These are phyloP conservation scores for Liquidambar formosana DNA, from an alignment of 164 flowering plant species.

Conservation along the genomic window DNA sequence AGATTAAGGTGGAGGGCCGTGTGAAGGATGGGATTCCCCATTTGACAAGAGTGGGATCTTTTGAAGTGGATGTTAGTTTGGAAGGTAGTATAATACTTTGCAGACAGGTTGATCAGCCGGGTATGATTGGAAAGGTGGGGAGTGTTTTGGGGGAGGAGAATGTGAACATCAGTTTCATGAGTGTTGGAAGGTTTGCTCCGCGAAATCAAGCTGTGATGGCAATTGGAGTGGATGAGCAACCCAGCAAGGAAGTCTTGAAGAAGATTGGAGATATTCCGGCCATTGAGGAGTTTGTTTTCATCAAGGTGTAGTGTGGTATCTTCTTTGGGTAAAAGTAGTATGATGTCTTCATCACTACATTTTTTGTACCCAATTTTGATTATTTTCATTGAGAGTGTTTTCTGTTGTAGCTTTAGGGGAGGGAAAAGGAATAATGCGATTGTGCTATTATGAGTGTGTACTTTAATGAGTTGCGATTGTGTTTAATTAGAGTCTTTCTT, in stretches of 20 bases:
- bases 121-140: conserved; percentile 84
- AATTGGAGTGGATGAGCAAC: conserved; percentile 82
- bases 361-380: conserved; percentile 21
- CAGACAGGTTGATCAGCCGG: conserved; percentile 95
- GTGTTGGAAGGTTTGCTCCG: conserved; percentile 79
- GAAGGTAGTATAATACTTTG: conserved; percentile 88
- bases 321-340: neutral
- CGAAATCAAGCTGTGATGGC: conserved; percentile 87
- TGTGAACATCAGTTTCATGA: conserved; percentile 88
- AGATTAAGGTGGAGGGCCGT: conserved; percentile 73
- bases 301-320: conserved; percentile 43
- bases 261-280: conserved; percentile 77
- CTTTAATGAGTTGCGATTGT: conserved; percentile 3
- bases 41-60: conserved; percentile 84
- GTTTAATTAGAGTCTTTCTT: neutral
- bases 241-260: conserved; percentile 52
- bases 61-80: conserved; percentile 84
- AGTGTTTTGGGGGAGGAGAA: conserved; percentile 72
- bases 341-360: neutral
- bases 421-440: conserved; percentile 7
- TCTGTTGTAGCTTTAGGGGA: conserved; percentile 9
- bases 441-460: conserved; percentile 3
- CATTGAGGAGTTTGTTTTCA: conserved; percentile 79
- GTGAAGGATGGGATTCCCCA: conserved; percentile 87
- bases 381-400: neutral